phyloP scores from a whole-genome alignment of 371 early-diverging fungal genomes.

The Nematocida ironsii region DNA sequence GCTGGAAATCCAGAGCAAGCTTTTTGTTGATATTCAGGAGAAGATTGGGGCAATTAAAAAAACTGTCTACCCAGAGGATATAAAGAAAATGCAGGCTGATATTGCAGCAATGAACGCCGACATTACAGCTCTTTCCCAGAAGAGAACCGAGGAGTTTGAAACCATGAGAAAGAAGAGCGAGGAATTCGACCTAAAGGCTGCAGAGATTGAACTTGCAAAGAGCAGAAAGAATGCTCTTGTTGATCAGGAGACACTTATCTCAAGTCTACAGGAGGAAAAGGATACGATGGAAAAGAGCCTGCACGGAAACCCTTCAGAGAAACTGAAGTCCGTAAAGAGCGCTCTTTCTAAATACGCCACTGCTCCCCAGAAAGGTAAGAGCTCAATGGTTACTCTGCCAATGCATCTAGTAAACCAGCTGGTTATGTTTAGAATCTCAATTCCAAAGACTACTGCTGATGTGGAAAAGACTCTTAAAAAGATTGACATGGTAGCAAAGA shows the following conservation, averaged over 20 bases:
- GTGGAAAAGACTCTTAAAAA: constrained; percentile 24
- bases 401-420: constrained; percentile 42
- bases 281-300: constrained; percentile 34
- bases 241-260: constrained; percentile 50
- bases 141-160: constrained; percentile 11
- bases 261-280: constrained; percentile 10
- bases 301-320: constrained; percentile 39
- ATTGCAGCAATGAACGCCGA: constrained; percentile 19
- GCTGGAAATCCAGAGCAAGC: constrained; percentile 15
- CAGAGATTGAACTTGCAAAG: constrained; percentile 47
- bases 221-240: constrained; percentile 23
- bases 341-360: constrained; percentile 2
- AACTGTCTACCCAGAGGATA: constrained; percentile 37
- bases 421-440: constrained; percentile 43
- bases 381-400: constrained; percentile 5
- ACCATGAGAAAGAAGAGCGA: constrained; percentile 35
- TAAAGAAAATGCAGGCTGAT: constrained; percentile 33
- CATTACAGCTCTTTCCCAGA: neutral
- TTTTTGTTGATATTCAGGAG: constrained; percentile 18
- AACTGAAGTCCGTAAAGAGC: constrained; percentile 9
- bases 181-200: constrained; percentile 56
- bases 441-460: constrained; percentile 31
- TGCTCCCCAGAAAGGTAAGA: neutral
- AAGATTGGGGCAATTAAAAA: constrained; percentile 44
- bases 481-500: constrained; percentile 12